phyloP scores from a whole-genome alignment of 2,329 filamentous ascomycete species.

The Pseudovirgaria hyperparasitica region DNA sequence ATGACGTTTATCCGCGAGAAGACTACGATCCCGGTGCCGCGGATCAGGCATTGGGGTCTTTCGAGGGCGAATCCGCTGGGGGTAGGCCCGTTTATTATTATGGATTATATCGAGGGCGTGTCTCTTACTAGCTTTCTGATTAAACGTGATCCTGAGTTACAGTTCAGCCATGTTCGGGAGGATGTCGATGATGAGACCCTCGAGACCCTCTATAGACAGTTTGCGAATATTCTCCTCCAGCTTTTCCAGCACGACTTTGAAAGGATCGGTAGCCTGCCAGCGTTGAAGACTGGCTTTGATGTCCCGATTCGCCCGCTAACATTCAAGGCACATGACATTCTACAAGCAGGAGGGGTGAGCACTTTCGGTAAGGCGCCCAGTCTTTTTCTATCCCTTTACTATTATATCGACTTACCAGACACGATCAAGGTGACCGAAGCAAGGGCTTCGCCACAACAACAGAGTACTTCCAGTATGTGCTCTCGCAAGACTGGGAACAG shows the following conservation, averaged over 20 bases:
- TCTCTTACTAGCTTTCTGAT: conserved; percentile 13
- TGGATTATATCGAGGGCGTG: conserved; percentile 17
- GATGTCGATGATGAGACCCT: conserved; percentile 21
- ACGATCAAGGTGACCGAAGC: too few relatives aligned
- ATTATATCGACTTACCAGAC: too few relatives aligned
- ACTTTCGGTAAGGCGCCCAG: too few relatives aligned
- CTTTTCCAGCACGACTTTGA: conserved; percentile 22
- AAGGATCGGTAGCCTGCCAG: conserved; percentile 26
- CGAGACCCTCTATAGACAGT: conserved; percentile 24
- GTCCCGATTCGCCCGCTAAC: conserved; percentile 2
- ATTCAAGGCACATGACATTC: too few relatives aligned
- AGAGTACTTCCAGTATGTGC: too few relatives aligned
- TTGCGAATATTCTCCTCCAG: conserved; percentile 29
- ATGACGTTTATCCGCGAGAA: conserved; percentile 6
- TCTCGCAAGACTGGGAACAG: too few relatives aligned
- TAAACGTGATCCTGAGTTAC: conserved; percentile 9
- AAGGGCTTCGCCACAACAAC: too few relatives aligned
- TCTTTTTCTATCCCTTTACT: too few relatives aligned
- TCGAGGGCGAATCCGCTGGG: conserved; percentile 5
- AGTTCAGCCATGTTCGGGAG: conserved; percentile 20
- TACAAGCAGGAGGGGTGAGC: too few relatives aligned
- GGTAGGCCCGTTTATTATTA: conserved; percentile 23
- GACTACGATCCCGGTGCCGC: conserved; percentile 6
- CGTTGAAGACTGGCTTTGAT: not conserved
- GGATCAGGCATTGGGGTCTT: conserved; percentile 3